Percentiles rank a stretch among this genome's conserved stretches.
Evolutionary conservation across 202 grass and related monocot species (phyloP).

Genomic region (Bolboschoenoplectus hybrid): DNA sequence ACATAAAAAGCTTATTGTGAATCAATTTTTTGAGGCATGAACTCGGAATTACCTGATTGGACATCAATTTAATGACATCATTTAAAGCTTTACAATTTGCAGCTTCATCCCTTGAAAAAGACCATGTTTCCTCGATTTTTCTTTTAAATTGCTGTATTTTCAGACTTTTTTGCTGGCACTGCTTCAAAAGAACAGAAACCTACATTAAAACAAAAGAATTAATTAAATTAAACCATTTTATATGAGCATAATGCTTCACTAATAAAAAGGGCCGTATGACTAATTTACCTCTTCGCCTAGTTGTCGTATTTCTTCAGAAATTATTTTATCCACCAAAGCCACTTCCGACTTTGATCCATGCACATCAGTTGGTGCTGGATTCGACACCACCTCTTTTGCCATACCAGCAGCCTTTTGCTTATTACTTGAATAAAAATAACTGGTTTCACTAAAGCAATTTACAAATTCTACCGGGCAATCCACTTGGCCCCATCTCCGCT

Average conservation of each 20-base stretch:
- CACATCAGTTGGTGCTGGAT: neutral
- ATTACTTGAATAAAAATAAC: slow-evolving; percentile 38
- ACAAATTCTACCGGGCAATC: slow-evolving; percentile 66
- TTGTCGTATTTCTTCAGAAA: slow-evolving; percentile 62
- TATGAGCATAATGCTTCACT: neutral
- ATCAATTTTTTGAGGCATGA: neutral
- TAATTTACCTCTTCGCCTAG: slow-evolving; percentile 69
- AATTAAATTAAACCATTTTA: neutral
- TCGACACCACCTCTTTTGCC: slow-evolving; percentile 15
- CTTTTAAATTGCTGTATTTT: slow-evolving; percentile 76
- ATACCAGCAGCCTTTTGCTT: slow-evolving; percentile 40
- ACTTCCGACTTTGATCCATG: slow-evolving; percentile 48
- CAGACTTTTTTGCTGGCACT: slow-evolving; percentile 72
- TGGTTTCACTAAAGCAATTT: slow-evolving; percentile 43
- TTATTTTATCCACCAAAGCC: slow-evolving; percentile 60
- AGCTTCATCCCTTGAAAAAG: slow-evolving; percentile 69
- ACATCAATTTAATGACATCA: slow-evolving; percentile 79
- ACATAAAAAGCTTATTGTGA: neutral
- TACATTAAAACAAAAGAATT: slow-evolving; percentile 38
- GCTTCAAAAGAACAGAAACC: slow-evolving; percentile 64
- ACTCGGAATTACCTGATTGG: slow-evolving; percentile 67
- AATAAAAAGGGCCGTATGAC: neutral
- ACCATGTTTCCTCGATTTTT: slow-evolving; percentile 88
- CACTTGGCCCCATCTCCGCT: slow-evolving; percentile 75
- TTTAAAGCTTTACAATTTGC: slow-evolving; percentile 88